Percentiles rank a stretch among this genome's conserved stretches.
Evolutionary conservation across 2,329 filamentous ascomycete genomes (phyloP).

Genomic region (Polytolypa hystricis): DNA sequence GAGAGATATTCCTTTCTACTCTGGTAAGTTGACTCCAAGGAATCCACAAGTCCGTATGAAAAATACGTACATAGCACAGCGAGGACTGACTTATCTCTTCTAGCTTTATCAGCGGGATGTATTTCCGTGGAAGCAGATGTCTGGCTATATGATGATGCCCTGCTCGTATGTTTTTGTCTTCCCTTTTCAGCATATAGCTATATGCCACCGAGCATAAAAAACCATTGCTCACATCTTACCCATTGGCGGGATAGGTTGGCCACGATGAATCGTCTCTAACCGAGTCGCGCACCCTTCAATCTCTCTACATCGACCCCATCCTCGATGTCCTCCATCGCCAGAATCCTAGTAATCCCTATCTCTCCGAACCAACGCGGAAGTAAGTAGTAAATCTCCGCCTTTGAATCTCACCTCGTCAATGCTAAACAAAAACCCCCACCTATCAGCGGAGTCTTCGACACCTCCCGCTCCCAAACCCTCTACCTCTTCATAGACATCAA

Average conservation of each 20-base stretch:
- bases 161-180: constrained; percentile 35
- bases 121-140: constrained; percentile 51
- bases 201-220: background rate
- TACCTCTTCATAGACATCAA: constrained; percentile 57
- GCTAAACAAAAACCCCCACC: background rate
- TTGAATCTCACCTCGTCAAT: background rate
- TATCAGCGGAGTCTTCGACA: constrained; percentile 48
- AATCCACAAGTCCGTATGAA: no score
- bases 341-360: constrained; percentile 44
- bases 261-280: constrained; percentile 45
- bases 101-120: constrained; percentile 46
- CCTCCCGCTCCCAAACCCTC: constrained; percentile 43
- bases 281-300: constrained; percentile 41
- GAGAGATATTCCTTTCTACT: constrained; percentile 36
- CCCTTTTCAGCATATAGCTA: background rate
- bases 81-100: background rate
- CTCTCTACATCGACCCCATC: constrained; percentile 50
- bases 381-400: constrained; percentile 12
- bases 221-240: background rate
- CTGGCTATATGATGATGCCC: constrained; percentile 45
- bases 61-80: background rate
- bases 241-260: constrained; percentile 35
- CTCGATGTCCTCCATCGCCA: constrained; percentile 44
- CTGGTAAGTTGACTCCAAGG: constrained; percentile 25
- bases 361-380: constrained; percentile 39